phyloP scores from a whole-genome alignment of 306 rosid genomes.

The Arachis stenosperma region DNA sequence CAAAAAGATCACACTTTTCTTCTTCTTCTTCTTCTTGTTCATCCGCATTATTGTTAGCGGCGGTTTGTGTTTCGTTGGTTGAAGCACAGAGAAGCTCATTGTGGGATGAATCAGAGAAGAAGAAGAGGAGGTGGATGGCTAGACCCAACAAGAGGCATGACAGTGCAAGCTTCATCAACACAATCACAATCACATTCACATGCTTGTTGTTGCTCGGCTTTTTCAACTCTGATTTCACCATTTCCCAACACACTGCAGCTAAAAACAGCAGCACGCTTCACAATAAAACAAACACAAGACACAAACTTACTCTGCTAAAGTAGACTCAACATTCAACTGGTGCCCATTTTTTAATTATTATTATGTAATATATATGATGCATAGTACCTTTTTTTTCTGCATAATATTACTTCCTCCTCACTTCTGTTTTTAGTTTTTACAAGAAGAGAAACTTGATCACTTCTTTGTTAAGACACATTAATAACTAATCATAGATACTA shows the following conservation, averaged over 20 bases:
- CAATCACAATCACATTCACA: background rate
- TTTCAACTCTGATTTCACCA: slow-evolving; percentile 6
- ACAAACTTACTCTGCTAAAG: background rate
- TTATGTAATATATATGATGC: no score
- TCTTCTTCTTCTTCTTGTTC: slow-evolving; percentile 40
- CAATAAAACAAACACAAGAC: no score
- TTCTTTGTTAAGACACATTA: background rate
- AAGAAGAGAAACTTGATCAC: no score
- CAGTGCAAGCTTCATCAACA: slow-evolving; percentile 37
- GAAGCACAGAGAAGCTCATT: no score
- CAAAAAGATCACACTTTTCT: slow-evolving; percentile 68
- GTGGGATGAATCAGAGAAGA: slow-evolving; percentile 31
- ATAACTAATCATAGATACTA: no score
- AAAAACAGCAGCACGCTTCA: no score
- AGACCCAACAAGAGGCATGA: slow-evolving; percentile 44
- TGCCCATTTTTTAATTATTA: background rate
- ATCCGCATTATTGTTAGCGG: slow-evolving; percentile 5
- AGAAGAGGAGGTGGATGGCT: slow-evolving; percentile 35
- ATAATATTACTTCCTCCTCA: no score
- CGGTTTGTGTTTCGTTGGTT: background rate
- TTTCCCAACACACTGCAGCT: slow-evolving; percentile 18
- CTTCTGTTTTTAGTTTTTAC: no score
- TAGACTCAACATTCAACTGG: background rate
- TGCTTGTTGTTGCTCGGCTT: background rate
- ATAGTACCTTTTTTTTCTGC: no score